These are phyloP conservation scores for Yarrowia sp. DNA, from an alignment of 805 yeast genomes.

Conservation along the genomic window DNA sequence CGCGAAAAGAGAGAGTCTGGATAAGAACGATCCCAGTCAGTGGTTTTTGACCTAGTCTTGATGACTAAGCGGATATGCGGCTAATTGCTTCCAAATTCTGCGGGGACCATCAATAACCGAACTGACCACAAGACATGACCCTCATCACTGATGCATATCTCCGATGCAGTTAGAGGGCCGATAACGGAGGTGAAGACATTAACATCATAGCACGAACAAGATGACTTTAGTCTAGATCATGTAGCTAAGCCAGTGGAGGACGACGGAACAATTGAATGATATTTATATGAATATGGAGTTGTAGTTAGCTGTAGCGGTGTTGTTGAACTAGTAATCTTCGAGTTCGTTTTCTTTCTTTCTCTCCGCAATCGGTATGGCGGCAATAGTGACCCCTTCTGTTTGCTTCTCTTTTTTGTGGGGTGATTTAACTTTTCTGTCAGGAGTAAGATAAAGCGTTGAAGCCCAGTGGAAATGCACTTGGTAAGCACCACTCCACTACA, in stretches of 20 bases:
- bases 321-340: too few relatives aligned
- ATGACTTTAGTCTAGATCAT: neutral
- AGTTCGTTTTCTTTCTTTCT: too few relatives aligned
- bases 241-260: neutral
- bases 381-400: neutral
- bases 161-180: neutral
- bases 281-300: too few relatives aligned
- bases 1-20: neutral
- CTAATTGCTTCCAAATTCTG: constrained; percentile 4
- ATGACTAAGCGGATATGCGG: neutral
- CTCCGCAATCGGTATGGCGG: neutral
- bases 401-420: constrained; percentile 1
- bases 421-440: neutral
- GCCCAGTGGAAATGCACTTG: constrained; percentile 16
- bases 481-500: constrained; percentile 8
- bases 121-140: neutral
- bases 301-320: too few relatives aligned
- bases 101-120: constrained; percentile 20
- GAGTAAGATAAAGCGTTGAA: neutral
- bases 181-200: neutral
- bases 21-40: neutral
- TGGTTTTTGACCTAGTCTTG: neutral
- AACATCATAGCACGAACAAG: too few relatives aligned
- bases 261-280: neutral
- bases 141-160: constrained; percentile 9